Evolutionary conservation across 192 early-diverging fungal species (phyloP).

Genomic region (Coemansia sp.): DNA sequence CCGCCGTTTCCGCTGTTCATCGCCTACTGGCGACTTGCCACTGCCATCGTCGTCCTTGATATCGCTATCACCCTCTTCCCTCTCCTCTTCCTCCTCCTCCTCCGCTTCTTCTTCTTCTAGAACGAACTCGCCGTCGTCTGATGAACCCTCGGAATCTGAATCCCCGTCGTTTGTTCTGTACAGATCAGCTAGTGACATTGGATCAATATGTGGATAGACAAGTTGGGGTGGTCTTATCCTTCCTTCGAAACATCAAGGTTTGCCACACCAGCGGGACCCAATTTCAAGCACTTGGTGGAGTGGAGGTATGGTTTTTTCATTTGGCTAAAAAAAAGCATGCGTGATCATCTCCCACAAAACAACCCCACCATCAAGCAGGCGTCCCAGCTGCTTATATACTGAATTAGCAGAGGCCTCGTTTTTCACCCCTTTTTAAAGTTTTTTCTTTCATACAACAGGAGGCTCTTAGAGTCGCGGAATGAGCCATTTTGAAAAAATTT

Average conservation of each 20-base stretch:
- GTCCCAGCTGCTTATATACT: background rate
- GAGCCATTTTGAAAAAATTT: conserved; percentile 1
- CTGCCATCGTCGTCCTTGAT: background rate
- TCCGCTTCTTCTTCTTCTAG: conserved; percentile 5
- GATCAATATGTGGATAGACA: no score
- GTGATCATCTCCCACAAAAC: background rate
- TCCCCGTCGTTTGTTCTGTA: conserved; percentile 26
- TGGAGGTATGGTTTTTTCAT: background rate
- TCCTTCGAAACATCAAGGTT: no score
- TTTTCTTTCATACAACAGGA: conserved; percentile 7
- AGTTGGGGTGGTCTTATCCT: no score
- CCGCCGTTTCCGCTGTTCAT: conserved; percentile 34
- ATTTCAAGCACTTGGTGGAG: background rate
- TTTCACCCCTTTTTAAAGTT: background rate
- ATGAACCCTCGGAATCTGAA: background rate
- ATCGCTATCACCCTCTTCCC: conserved; percentile 3
- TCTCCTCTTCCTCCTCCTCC: background rate
- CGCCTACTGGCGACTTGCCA: background rate
- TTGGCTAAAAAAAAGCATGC: background rate
- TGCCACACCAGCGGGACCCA: no score
- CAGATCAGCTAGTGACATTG: conserved; percentile 51
- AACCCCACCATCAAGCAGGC: background rate
- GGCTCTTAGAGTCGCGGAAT: conserved; percentile 19
- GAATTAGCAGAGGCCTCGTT: background rate
- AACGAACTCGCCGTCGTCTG: conserved; percentile 9